These are phyloP conservation scores for Lachancea meyersii DNA, from an alignment of 805 yeast species.

Conservation along the genomic window DNA sequence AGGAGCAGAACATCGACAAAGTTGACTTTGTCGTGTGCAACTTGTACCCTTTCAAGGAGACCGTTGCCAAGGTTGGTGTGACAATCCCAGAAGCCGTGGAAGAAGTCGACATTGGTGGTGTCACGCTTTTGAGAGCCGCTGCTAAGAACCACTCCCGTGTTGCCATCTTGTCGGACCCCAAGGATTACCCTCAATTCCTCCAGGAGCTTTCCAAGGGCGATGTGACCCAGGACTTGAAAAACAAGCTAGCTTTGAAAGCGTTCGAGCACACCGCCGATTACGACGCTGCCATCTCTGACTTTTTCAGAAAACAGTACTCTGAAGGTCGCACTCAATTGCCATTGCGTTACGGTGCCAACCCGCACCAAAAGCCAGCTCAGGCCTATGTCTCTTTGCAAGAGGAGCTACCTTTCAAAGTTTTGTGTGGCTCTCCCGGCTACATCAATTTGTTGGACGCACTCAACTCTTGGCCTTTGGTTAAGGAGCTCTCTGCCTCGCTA, in stretches of 20 bases:
- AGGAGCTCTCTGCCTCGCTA: conserved; percentile 89
- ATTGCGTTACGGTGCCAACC: conserved; percentile 96
- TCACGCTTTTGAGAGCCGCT: conserved; percentile 94
- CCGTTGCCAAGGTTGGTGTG: conserved; percentile 90
- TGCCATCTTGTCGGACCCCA: conserved; percentile 90
- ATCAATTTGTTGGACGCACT: conserved; percentile 93
- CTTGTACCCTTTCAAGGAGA: conserved; percentile 96
- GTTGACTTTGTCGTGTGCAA: conserved; percentile 97
- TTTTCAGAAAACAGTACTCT: conserved; percentile 93
- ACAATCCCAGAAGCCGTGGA: conserved; percentile 97
- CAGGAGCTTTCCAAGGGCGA: conserved; percentile 72
- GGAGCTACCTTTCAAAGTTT: conserved; percentile 86
- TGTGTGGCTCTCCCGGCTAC: conserved; percentile 95
- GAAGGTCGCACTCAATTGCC: conserved; percentile 88
- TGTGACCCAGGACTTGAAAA: conserved; percentile 66
- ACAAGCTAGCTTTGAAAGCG: conserved; percentile 88
- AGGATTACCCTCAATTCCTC: conserved; percentile 81
- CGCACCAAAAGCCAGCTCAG: conserved; percentile 99
- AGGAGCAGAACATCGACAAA: conserved; percentile 85
- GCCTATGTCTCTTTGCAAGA: conserved; percentile 83
- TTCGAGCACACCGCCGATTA: conserved; percentile 98
- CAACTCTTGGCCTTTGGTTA: conserved; percentile 98
- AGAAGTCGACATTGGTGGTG: conserved; percentile 98
- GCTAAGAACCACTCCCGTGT: conserved; percentile 98
- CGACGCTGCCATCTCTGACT: conserved; percentile 92